Percentiles rank a stretch among this genome's conserved stretches.
Conservation (phyloP, 208 protist genomes). For the Phytomonas sp. region DNA sequence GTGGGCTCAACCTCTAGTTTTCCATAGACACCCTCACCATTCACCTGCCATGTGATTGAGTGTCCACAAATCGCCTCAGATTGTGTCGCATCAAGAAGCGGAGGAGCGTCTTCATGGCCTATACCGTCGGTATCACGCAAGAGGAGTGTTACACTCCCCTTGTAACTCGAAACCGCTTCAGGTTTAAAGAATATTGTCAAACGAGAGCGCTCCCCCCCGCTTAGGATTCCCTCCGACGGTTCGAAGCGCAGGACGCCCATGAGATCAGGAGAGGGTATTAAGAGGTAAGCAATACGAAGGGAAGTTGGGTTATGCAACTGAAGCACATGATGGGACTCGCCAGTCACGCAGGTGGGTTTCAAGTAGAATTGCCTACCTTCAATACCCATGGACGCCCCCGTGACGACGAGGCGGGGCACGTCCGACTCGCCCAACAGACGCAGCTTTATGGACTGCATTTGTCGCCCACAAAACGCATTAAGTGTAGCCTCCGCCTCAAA, state of each 20-base stretch:
- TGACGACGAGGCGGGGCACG: slow-evolving; percentile 27
- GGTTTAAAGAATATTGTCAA: slow-evolving; percentile 59
- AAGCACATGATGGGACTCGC: slow-evolving; percentile 28
- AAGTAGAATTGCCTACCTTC: slow-evolving; percentile 31
- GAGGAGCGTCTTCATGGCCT: slow-evolving; percentile 1
- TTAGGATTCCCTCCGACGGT: slow-evolving; percentile 48
- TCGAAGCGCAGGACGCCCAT: slow-evolving; percentile 46
- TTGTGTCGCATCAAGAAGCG: slow-evolving; percentile 3
- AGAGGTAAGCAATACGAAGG: slow-evolving; percentile 55
- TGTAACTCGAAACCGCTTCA: slow-evolving; percentile 30
- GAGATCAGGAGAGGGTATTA: slow-evolving; percentile 35
- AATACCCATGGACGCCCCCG: slow-evolving; percentile 20
- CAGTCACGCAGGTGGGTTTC: slow-evolving; percentile 69
- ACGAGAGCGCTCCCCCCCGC: slow-evolving; percentile 27
- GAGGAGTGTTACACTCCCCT: slow-evolving; percentile 44
- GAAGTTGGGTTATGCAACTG: slow-evolving; percentile 72
- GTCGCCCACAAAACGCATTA: slow-evolving; percentile 22
- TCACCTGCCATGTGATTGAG: slow-evolving; percentile 16
- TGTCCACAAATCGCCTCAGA: neutral
- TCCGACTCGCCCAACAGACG: slow-evolving; percentile 48
- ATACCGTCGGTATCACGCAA: slow-evolving; percentile 19
- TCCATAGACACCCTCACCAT: slow-evolving; percentile 61
- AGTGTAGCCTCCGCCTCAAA: slow-evolving; percentile 44
- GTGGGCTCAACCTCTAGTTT: slow-evolving; percentile 75
- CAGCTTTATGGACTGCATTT: slow-evolving; percentile 31